Evolutionary conservation across 2,329 filamentous ascomycete species (phyloP).

Genomic region (Trichoderma sp.): DNA sequence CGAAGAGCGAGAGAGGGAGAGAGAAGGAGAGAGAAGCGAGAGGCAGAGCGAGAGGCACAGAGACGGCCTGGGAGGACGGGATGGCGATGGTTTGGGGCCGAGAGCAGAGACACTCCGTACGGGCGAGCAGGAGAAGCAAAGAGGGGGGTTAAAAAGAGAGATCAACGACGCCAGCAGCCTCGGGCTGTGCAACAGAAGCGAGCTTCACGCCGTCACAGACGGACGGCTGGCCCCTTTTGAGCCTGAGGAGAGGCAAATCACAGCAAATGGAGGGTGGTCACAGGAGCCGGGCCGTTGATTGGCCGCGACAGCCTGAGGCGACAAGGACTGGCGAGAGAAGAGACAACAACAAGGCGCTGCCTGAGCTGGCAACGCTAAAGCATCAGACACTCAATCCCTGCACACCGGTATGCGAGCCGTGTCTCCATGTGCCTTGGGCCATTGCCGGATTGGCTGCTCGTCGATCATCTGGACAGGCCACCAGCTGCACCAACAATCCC

Average conservation of each 20-base stretch:
- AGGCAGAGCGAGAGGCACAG: not conserved
- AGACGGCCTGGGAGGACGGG: not conserved
- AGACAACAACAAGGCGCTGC: constrained; percentile 29
- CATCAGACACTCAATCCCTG: not conserved
- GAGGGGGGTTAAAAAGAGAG: not conserved
- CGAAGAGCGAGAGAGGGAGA: not conserved
- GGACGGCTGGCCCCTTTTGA: constrained; percentile 19
- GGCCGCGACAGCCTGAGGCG: not conserved
- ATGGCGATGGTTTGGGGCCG: not conserved
- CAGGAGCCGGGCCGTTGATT: not conserved
- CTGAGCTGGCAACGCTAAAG: constrained; percentile 1
- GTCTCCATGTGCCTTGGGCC: not conserved
- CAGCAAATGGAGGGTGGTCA: not conserved
- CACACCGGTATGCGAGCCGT: constrained; percentile 19
- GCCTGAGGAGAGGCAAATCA: constrained; percentile 14
- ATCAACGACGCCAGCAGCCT: not conserved
- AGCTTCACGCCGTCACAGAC: constrained; percentile 1
- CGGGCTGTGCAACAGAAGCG: not conserved
- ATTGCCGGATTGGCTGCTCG: constrained; percentile 6
- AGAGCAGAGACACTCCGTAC: not conserved
- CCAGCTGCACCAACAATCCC: not conserved
- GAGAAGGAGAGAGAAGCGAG: too few species aligned
- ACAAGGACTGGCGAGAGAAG: constrained; percentile 21
- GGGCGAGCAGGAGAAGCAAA: not conserved
- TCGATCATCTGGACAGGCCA: constrained; percentile 12